A percentile compares a stretch with the other conserved stretches of the same genome.
Evolutionary conservation across 805 yeast species (phyloP).

Genomic region (Wickerhamiella spandovensis): DNA sequence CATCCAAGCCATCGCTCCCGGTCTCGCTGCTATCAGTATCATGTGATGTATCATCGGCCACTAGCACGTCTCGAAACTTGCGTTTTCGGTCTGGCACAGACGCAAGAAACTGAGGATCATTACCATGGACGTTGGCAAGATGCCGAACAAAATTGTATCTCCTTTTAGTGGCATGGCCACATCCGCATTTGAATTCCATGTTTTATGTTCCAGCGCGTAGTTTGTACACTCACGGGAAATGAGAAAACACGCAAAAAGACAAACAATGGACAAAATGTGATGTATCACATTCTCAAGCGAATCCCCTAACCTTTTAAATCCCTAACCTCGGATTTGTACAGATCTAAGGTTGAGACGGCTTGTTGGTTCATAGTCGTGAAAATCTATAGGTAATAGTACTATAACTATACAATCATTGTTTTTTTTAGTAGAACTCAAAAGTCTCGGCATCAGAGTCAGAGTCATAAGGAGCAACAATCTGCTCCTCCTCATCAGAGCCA

Average conservation of each 20-base stretch:
- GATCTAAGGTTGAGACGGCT: too few relatives aligned
- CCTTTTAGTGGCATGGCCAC: background rate
- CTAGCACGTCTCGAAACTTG: too few relatives aligned
- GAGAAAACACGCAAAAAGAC: too few relatives aligned
- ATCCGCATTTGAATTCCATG: background rate
- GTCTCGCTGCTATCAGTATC: background rate
- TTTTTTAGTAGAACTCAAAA: conserved; percentile 2
- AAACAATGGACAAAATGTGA: too few relatives aligned
- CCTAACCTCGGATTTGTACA: too few relatives aligned
- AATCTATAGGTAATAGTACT: background rate
- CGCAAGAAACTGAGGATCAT: background rate
- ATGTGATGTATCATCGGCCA: too few relatives aligned
- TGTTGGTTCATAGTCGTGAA: background rate
- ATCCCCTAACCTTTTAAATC: background rate
- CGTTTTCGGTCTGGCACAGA: background rate
- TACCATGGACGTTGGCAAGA: background rate
- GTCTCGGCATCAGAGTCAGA: conserved; percentile 4
- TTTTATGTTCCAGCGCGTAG: too few relatives aligned
- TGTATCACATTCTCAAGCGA: background rate
- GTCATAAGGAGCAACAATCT: conserved; percentile 2
- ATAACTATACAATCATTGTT: background rate
- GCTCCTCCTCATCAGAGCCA: conserved; percentile 12
- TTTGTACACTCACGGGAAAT: too few relatives aligned
- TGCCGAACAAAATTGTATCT: background rate
- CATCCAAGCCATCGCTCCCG: background rate